phyloP scores from a whole-genome alignment of 805 yeast genomes.

The Ogataea trehaloabstinens region DNA sequence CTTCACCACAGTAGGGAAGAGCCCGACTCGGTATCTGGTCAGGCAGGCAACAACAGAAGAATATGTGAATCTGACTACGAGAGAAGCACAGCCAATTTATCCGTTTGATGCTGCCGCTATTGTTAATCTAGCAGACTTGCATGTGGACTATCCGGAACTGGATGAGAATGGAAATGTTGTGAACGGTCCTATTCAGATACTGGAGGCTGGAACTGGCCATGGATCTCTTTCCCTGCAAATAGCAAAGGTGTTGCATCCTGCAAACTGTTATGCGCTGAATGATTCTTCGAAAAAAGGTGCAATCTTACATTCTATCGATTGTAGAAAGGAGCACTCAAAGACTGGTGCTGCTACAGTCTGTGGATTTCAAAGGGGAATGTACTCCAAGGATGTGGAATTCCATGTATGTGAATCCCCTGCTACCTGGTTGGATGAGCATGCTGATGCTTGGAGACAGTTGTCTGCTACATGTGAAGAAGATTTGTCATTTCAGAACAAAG shows the following conservation, averaged over 20 bases:
- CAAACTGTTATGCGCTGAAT: constrained; percentile 35
- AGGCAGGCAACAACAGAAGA: constrained; percentile 46
- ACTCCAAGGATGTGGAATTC: constrained; percentile 43
- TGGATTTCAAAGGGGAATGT: constrained; percentile 43
- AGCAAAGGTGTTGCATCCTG: constrained; percentile 41
- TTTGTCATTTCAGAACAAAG: constrained; percentile 18
- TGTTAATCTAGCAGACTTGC: constrained; percentile 45
- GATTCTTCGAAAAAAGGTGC: constrained; percentile 38
- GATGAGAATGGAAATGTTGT: constrained; percentile 8
- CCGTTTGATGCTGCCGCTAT: constrained; percentile 48
- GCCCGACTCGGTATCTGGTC: constrained; percentile 30
- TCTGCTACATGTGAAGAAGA: constrained; percentile 12
- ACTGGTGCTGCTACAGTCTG: constrained; percentile 40
- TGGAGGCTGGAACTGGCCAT: constrained; percentile 58
- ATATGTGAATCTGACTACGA: constrained; percentile 36
- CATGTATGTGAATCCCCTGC: constrained; percentile 41
- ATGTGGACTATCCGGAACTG: constrained; percentile 38
- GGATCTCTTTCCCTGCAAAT: constrained; percentile 49
- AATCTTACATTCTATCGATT: constrained; percentile 44
- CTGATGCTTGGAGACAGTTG: constrained; percentile 24
- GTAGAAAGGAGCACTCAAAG: constrained; percentile 36
- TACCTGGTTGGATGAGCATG: constrained; percentile 35
- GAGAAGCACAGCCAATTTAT: constrained; percentile 53
- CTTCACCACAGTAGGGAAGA: constrained; percentile 17
- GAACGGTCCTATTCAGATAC: constrained; percentile 36